These are phyloP conservation scores for Cryptococcus maquisensis DNA, from an alignment of 1,284 basidiomycete species.

Conservation along the genomic window DNA sequence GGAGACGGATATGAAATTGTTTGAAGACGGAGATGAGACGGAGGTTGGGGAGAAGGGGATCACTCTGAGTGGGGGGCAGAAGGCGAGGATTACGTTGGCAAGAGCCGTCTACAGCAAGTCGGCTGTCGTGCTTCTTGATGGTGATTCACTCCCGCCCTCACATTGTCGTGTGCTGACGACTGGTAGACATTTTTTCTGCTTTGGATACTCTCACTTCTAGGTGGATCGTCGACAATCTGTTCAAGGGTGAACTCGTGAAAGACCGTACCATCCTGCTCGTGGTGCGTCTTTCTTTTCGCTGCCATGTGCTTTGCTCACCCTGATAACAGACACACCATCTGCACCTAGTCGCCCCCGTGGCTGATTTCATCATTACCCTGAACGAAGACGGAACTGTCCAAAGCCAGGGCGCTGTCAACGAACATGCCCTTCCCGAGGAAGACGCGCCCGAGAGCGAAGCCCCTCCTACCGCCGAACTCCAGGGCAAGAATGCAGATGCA, in stretches of 20 bases:
- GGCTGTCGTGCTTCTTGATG: conserved; percentile 58
- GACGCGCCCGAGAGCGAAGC: conserved; percentile 49
- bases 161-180: background rate
- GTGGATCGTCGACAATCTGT: conserved; percentile 71
- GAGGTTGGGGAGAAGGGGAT: conserved; percentile 54
- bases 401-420: conserved; percentile 38
- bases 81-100: conserved; percentile 67
- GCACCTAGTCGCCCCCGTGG: conserved; percentile 59
- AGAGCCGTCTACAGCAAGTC: conserved; percentile 65
- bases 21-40: conserved; percentile 68
- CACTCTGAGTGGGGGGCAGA: conserved; percentile 60
- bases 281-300: conserved; percentile 50
- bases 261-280: conserved; percentile 69
- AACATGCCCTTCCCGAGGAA: conserved; percentile 17
- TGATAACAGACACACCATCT: conserved; percentile 64
- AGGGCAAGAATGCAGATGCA: conserved; percentile 41
- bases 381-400: conserved; percentile 53
- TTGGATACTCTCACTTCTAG: conserved; percentile 62
- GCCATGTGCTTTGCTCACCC: conserved; percentile 3
- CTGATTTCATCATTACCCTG: conserved; percentile 61
- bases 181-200: conserved; percentile 55
- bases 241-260: conserved; percentile 63
- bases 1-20: conserved; percentile 60
- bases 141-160: conserved; percentile 13
- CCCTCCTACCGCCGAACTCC: conserved; percentile 32